Evolutionary conservation across 192 early-diverging fungal genomes (phyloP).

Genomic region (Entomortierella beljakovae): DNA sequence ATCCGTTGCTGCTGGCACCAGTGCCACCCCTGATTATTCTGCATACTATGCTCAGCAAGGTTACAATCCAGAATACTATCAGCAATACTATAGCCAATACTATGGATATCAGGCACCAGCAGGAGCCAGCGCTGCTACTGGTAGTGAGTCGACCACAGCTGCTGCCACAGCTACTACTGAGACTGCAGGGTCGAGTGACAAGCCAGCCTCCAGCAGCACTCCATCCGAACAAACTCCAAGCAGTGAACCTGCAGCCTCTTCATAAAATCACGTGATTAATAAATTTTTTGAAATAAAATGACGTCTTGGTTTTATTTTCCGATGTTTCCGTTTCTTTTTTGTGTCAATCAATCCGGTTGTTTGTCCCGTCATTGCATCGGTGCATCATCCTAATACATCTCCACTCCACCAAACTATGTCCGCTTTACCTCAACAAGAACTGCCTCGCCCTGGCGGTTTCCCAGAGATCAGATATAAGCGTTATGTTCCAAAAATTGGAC

Average conservation of each 20-base stretch:
- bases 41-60: slow-evolving; percentile 58
- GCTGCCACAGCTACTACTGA: slow-evolving; percentile 6
- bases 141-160: not conserved
- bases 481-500: slow-evolving; percentile 88
- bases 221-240: not conserved
- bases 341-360: not conserved
- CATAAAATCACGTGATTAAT: not conserved
- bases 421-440: slow-evolving; percentile 67
- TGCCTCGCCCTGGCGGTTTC: slow-evolving; percentile 84
- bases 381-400: slow-evolving; percentile 1
- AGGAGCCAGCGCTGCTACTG: not conserved
- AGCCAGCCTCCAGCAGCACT: not conserved
- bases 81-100: slow-evolving; percentile 62
- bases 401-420: slow-evolving; percentile 32
- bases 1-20: slow-evolving; percentile 1
- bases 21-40: slow-evolving; percentile 54
- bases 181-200: slow-evolving; percentile 1
- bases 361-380: not conserved
- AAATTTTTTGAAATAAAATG: not conserved
- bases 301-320: not conserved
- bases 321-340: not conserved
- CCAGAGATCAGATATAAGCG: slow-evolving; percentile 90
- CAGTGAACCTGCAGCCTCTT: not conserved
- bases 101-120: slow-evolving; percentile 45
- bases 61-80: slow-evolving; percentile 52